Conservation (phyloP, 2,329 filamentous ascomycete genomes). For the Didymella pomorum region DNA sequence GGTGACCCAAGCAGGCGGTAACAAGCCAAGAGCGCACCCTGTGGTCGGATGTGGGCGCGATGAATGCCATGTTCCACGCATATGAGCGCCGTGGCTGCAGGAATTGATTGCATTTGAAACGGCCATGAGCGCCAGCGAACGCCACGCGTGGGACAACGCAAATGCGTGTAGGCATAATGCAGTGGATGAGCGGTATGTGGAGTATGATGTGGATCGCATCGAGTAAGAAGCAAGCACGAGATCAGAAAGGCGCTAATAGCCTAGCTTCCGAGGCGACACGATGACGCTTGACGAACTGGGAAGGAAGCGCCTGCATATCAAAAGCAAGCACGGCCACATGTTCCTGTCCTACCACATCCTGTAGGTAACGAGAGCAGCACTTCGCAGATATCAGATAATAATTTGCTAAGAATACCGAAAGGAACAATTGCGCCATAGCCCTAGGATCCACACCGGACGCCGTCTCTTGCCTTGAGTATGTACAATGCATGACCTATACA, state of each 20-base stretch:
- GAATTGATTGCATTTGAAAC: constrained; percentile 1
- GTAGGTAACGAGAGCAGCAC: not conserved
- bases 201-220: constrained; percentile 15
- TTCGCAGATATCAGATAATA: not conserved
- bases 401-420: constrained; percentile 9
- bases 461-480: constrained; percentile 4
- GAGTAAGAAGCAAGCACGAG: constrained; percentile 15
- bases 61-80: not conserved
- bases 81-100: not conserved
- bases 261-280: constrained; percentile 4
- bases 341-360: not conserved
- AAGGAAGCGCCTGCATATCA: constrained; percentile 13
- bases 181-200: constrained; percentile 6
- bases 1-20: constrained; percentile 9
- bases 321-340: constrained; percentile 12
- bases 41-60: constrained; percentile 10
- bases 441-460: not conserved
- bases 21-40: constrained; percentile 4
- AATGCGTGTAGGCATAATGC: not conserved
- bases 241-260: constrained; percentile 5
- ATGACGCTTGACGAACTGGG: constrained; percentile 4
- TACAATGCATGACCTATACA: constrained; percentile 4
- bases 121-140: constrained; percentile 4
- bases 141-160: constrained; percentile 1
- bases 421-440: not conserved